A percentile compares a stretch with the other conserved stretches of the same genome.
Evolutionary conservation across 371 early-diverging fungal species (phyloP).

Genomic region (Saksenaea oblongispora): DNA sequence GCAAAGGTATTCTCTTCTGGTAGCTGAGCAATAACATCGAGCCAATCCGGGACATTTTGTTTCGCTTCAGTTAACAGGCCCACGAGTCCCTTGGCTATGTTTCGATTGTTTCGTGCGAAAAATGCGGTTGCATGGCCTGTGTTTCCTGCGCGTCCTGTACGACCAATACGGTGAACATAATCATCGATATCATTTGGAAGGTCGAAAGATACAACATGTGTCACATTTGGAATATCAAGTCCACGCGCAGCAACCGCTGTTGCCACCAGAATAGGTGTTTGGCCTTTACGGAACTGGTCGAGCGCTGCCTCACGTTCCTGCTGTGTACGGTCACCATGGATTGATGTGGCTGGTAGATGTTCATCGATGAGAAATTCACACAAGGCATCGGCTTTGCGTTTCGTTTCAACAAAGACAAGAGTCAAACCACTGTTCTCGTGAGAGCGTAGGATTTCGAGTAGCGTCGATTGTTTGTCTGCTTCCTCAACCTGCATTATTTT

Average conservation of each 20-base stretch:
- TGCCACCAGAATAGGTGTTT: slow-evolving; percentile 95
- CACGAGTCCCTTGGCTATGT: slow-evolving; percentile 71
- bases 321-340: slow-evolving; percentile 98
- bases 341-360: slow-evolving; percentile 85
- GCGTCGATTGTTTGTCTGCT: slow-evolving; percentile 74
- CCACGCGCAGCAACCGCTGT: slow-evolving; percentile 99
- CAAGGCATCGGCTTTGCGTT: slow-evolving; percentile 96
- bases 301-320: slow-evolving; percentile 95
- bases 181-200: slow-evolving; percentile 91
- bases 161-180: slow-evolving; percentile 89
- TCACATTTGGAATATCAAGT: slow-evolving; percentile 89
- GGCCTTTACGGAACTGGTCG: slow-evolving; percentile 85
- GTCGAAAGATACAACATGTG: slow-evolving; percentile 93
- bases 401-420: slow-evolving; percentile 98
- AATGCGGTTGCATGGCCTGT: slow-evolving; percentile 95
- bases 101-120: slow-evolving; percentile 90
- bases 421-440: slow-evolving; percentile 69
- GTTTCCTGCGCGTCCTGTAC: slow-evolving; percentile 98
- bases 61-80: slow-evolving; percentile 75
- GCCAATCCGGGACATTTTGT: slow-evolving; percentile 63
- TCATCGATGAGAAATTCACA: slow-evolving; percentile 70
- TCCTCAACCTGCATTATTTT: slow-evolving; percentile 66
- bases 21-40: slow-evolving; percentile 41
- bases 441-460: slow-evolving; percentile 78
- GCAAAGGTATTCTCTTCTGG: neutral